A percentile compares a stretch with the other conserved stretches of the same genome.
These are phyloP conservation scores for Phyllosticta paracitricarpa DNA, from an alignment of 2,329 filamentous ascomycete species.

Conservation along the genomic window DNA sequence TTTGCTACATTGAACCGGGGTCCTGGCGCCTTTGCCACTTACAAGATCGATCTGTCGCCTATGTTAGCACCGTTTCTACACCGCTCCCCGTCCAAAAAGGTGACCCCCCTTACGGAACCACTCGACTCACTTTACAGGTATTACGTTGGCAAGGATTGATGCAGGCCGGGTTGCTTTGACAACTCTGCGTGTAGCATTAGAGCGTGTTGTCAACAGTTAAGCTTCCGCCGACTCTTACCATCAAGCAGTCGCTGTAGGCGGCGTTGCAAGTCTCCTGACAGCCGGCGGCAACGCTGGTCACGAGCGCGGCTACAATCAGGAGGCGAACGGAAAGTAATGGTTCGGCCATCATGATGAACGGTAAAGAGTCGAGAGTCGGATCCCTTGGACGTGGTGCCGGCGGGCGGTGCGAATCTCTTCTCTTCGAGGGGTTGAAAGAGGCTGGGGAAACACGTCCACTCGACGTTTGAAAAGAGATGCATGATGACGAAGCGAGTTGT, in stretches of 20 bases:
- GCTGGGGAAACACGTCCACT: slow-evolving; percentile 4
- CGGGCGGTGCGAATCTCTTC: slow-evolving; percentile 1
- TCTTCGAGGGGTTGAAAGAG: neutral
- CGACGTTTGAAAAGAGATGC: neutral
- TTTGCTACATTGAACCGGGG: neutral
- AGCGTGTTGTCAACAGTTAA: neutral
- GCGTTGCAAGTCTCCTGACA: slow-evolving; percentile 9
- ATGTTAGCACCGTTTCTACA: slow-evolving; percentile 4
- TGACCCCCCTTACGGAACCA: neutral
- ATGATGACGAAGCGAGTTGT: neutral
- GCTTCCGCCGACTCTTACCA: slow-evolving; percentile 2
- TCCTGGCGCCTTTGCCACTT: neutral
- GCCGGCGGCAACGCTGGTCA: slow-evolving; percentile 5
- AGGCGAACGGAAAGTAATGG: slow-evolving; percentile 3
- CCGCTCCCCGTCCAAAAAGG: slow-evolving; percentile 4
- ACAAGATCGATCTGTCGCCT: slow-evolving; percentile 7
- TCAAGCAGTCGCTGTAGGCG: slow-evolving; percentile 9
- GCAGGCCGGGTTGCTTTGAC: slow-evolving; percentile 7
- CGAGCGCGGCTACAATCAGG: slow-evolving; percentile 3
- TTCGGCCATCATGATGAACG: neutral
- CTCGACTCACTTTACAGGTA: slow-evolving; percentile 6
- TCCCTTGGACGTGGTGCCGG: neutral
- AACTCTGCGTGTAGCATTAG: slow-evolving; percentile 5
- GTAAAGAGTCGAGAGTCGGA: neutral
- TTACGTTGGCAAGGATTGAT: slow-evolving; percentile 10